Percentiles rank a stretch among this genome's conserved stretches.
phyloP scores from a whole-genome alignment of 2,329 filamentous ascomycete species.

The Cyanodermella asteris region DNA sequence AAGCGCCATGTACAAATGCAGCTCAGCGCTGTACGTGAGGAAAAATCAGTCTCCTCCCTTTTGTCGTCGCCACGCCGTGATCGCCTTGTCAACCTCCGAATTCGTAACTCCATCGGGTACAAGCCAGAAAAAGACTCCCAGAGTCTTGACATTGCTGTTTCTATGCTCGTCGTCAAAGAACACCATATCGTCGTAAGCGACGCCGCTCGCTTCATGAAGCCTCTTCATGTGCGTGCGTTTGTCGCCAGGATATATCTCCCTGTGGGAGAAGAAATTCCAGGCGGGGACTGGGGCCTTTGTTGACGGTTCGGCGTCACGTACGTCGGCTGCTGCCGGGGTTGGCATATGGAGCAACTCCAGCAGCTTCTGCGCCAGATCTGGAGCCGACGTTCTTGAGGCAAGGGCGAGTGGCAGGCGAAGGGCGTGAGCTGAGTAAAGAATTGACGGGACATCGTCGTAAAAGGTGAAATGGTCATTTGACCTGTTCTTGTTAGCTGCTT shows the following conservation, averaged over 20 bases:
- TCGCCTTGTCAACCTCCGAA: slow-evolving; percentile 56
- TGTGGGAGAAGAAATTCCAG: slow-evolving; percentile 36
- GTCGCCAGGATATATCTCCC: slow-evolving; percentile 48
- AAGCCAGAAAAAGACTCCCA: slow-evolving; percentile 70
- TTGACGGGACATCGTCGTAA: slow-evolving; percentile 45
- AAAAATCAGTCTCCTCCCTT: slow-evolving; percentile 33
- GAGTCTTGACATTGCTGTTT: slow-evolving; percentile 57
- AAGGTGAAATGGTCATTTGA: slow-evolving; percentile 48
- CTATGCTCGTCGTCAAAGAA: slow-evolving; percentile 88
- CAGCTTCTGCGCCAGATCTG: slow-evolving; percentile 60
- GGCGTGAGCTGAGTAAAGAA: slow-evolving; percentile 35
- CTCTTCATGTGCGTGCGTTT: slow-evolving; percentile 73
- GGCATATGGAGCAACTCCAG: slow-evolving; percentile 38
- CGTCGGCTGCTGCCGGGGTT: not conserved
- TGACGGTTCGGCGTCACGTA: slow-evolving; percentile 34
- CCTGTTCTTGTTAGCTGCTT: slow-evolving; percentile 1
- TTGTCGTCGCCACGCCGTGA: slow-evolving; percentile 59
- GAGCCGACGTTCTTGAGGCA: slow-evolving; percentile 61
- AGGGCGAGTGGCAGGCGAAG: slow-evolving; percentile 32
- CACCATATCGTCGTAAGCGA: slow-evolving; percentile 65
- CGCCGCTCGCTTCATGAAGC: slow-evolving; percentile 46
- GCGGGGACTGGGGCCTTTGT: too few species aligned
- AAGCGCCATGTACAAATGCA: too few species aligned
- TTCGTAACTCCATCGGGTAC: slow-evolving; percentile 59
- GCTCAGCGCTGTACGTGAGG: too few species aligned